Percentiles rank a stretch among this genome's conserved stretches.
These are phyloP conservation scores for Verticillium nubilum DNA, from an alignment of 2,329 filamentous ascomycete species.

Conservation along the genomic window DNA sequence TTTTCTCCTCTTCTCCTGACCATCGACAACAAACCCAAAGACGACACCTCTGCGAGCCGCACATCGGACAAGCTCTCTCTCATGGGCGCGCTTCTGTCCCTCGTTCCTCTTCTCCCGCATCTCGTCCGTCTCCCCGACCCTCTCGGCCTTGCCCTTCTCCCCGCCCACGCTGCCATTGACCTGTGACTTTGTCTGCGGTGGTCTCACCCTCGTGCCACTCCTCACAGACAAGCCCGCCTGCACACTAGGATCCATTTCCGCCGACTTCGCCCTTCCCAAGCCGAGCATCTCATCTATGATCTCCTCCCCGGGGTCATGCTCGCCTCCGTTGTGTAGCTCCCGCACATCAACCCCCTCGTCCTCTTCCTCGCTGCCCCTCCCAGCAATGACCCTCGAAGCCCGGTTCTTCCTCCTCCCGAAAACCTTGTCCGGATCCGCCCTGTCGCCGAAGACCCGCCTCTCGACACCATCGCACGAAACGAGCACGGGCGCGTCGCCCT, in stretches of 20 bases:
- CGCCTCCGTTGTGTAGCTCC: slow-evolving; percentile 38
- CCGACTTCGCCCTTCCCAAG: slow-evolving; percentile 10
- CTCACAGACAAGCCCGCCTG: slow-evolving; percentile 36
- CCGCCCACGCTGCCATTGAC: slow-evolving; percentile 53
- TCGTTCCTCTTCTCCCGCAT: slow-evolving; percentile 42
- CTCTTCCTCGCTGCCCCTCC: slow-evolving; percentile 15
- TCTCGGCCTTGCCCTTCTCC: slow-evolving; percentile 48
- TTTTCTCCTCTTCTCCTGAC: slow-evolving; percentile 27
- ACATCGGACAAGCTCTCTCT: slow-evolving; percentile 55
- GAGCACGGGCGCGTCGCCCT: slow-evolving; percentile 45
- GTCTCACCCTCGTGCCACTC: slow-evolving; percentile 28
- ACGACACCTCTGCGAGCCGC: slow-evolving; percentile 56
- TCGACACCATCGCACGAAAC: slow-evolving; percentile 46
- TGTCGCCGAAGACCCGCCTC: slow-evolving; percentile 39
- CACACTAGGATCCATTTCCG: slow-evolving; percentile 25
- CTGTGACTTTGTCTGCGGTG: slow-evolving; percentile 34
- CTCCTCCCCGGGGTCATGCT: slow-evolving; percentile 8
- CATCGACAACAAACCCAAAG: slow-evolving; percentile 38
- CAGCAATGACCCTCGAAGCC: slow-evolving; percentile 28
- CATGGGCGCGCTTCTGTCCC: slow-evolving; percentile 36
- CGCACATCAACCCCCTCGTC: slow-evolving; percentile 18
- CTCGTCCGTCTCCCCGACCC: slow-evolving; percentile 44
- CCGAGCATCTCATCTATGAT: slow-evolving; percentile 6
- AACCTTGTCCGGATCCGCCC: slow-evolving; percentile 35
- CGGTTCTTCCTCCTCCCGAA: slow-evolving; percentile 36